These are phyloP conservation scores for Tagetes erecta DNA, from an alignment of 129 eudicot species.

Conservation along the genomic window DNA sequence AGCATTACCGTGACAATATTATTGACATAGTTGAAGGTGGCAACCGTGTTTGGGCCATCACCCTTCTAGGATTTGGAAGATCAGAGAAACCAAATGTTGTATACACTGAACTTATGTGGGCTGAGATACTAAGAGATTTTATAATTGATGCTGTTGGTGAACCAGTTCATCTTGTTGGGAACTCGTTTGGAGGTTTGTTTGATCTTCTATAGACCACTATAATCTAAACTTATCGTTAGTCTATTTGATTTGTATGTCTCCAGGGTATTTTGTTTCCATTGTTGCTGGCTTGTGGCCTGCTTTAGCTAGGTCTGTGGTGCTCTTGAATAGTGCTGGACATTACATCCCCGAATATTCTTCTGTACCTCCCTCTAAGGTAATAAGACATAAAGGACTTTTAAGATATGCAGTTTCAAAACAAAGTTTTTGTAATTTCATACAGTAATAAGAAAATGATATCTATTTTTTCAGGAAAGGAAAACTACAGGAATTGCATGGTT, in stretches of 20 bases:
- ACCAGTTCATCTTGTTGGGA: conserved; percentile 92
- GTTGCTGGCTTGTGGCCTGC: conserved; percentile 90
- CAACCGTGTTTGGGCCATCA: conserved; percentile 83
- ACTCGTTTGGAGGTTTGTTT: conserved; percentile 86
- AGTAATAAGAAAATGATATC: background rate
- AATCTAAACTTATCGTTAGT: background rate
- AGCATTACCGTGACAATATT: conserved; percentile 88
- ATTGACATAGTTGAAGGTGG: conserved; percentile 57
- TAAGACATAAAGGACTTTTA: conserved; percentile 16
- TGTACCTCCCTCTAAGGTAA: conserved; percentile 54
- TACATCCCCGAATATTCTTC: conserved; percentile 71
- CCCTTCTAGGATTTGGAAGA: conserved; percentile 86
- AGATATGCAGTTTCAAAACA: conserved; percentile 1
- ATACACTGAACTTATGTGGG: conserved; percentile 92
- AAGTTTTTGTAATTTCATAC: conserved; percentile 3
- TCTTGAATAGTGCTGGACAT: conserved; percentile 78
- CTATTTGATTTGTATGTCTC: background rate
- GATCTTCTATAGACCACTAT: conserved; percentile 17
- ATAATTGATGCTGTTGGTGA: conserved; percentile 82
- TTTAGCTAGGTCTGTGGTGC: conserved; percentile 77
- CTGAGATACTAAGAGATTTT: conserved; percentile 74
- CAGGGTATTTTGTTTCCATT: conserved; percentile 80
- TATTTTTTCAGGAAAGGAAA: conserved; percentile 58
- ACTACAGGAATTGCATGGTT: conserved; percentile 71
- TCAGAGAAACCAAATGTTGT: conserved; percentile 92